Base-by-base conservation (phyloP, 2,329 filamentous ascomycete species). In the Colletotrichum camelliae region DNA sequence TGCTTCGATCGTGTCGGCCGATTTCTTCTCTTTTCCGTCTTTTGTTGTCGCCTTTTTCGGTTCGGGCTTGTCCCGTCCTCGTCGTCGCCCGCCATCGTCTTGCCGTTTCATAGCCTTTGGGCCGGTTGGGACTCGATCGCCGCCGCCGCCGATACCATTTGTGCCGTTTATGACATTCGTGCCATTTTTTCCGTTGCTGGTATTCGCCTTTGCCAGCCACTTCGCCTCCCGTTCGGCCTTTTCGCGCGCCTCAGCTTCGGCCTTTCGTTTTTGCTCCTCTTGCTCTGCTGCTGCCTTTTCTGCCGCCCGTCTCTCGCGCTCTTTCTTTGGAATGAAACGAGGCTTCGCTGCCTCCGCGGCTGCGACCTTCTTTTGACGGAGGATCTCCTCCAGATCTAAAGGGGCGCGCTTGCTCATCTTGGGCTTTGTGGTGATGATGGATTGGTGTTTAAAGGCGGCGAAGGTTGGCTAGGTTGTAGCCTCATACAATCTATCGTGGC, bases 311-410 rank as follows among this genome's bases (percentile, higher is more conserved):
- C 92, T 91, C 83, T 98, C 95, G 71, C 96, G 91, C 83, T 98
- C 91, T 37, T 94, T 93, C 87, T 94, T 97, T 6, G 94, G 94
- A 27, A 98, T 87, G 82, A 97, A 98, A 83, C 95, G 96, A 7
- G 96, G 96, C 88, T 97, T 98, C 71, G 95, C 91, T 12, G 95
- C 94, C 18, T 94, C 95, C 43, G 94, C 94, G 85, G 97, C 95
- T 33, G 94, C 94, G 77, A 95, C 95, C 82, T 94, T 95, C 88
- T 97, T 97, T 86, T 96, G 94, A 79, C 92, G 92, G 27, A 98
- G 86, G 6, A 98, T 90, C 80, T 98, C 94, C 84, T 98, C 96
- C 72, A 98, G 93, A 82, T 95, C 96, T 64, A 98, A 87, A 10
- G 94, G 94, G 8, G 81, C 81, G 77, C 57, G 58, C 15, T 67